Conservation (phyloP, 1,139 yeast genomes). For the Geotrichum klebahnii region DNA sequence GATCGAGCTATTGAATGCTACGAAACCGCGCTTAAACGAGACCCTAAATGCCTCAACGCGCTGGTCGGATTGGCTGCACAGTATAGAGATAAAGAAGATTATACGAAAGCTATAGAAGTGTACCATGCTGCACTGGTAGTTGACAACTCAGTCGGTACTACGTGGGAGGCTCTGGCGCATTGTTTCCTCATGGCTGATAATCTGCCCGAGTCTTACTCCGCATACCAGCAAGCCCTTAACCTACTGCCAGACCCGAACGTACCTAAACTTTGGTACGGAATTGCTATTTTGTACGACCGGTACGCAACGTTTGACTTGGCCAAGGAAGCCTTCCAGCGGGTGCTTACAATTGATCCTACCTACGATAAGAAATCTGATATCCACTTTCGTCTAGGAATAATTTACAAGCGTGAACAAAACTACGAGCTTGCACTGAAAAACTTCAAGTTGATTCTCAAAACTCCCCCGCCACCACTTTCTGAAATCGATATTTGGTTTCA, state of each 20-base stretch:
- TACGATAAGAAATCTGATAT: constrained; percentile 95
- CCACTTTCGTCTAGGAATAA: constrained; percentile 90
- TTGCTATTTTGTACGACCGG: constrained; percentile 90
- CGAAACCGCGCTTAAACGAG: constrained; percentile 79
- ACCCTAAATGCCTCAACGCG: constrained; percentile 81
- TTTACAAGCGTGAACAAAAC: constrained; percentile 91
- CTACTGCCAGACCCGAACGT: constrained; percentile 90
- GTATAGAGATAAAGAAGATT: constrained; percentile 83
- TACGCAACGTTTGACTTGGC: constrained; percentile 97
- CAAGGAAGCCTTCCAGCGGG: constrained; percentile 95
- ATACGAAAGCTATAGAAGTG: constrained; percentile 88
- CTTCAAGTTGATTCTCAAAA: constrained; percentile 80
- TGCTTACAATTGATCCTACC: constrained; percentile 88
- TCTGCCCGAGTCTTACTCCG: constrained; percentile 88
- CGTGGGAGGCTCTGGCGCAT: constrained; percentile 96
- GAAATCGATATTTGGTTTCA: constrained; percentile 99
- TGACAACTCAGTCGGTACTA: constrained; percentile 86
- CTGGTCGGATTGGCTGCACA: constrained; percentile 81
- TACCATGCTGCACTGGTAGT: constrained; percentile 82
- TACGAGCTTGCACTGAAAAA: constrained; percentile 85
- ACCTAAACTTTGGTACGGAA: constrained; percentile 97
- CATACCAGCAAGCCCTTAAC: constrained; percentile 91
- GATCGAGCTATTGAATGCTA: constrained; percentile 87
- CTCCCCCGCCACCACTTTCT: constrained; percentile 93
- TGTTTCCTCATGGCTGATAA: constrained; percentile 96